These are phyloP conservation scores for Populus euphratica DNA, from an alignment of 345 rosid species.

Conservation along the genomic window DNA sequence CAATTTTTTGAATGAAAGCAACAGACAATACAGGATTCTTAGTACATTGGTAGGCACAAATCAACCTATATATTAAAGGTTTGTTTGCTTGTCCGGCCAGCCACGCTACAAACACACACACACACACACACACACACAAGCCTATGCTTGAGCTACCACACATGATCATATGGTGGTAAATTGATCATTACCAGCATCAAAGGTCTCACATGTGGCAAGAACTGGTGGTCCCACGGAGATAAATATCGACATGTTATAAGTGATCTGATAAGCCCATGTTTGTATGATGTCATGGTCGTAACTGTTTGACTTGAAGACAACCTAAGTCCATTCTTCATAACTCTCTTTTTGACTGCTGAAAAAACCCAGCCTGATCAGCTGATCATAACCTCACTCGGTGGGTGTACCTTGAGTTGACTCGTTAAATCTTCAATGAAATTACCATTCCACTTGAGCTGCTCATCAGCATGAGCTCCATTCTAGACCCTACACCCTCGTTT, in stretches of 20 bases:
- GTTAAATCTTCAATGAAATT: neutral
- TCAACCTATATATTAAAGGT: too few relatives aligned
- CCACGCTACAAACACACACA: too few relatives aligned
- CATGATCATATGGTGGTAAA: neutral
- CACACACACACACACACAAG: too few relatives aligned
- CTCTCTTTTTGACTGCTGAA: conserved; percentile 18
- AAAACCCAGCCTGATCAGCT: neutral
- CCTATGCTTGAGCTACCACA: too few relatives aligned
- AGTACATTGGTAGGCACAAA: too few relatives aligned
- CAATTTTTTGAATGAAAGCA: too few relatives aligned
- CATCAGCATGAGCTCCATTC: neutral
- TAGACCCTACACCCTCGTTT: neutral
- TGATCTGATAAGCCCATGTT: conserved; percentile 19
- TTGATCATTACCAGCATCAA: neutral
- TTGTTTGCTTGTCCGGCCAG: too few relatives aligned
- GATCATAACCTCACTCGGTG: neutral
- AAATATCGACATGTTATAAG: neutral
- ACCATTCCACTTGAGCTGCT: neutral
- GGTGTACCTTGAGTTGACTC: neutral
- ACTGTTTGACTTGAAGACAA: conserved; percentile 52
- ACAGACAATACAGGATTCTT: too few relatives aligned
- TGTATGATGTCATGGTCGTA: conserved; percentile 51
- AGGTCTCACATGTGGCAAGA: neutral
- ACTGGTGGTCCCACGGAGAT: neutral
- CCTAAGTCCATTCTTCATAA: conserved; percentile 11